phyloP scores from a whole-genome alignment of 208 protist species.

The Leishmania major region DNA sequence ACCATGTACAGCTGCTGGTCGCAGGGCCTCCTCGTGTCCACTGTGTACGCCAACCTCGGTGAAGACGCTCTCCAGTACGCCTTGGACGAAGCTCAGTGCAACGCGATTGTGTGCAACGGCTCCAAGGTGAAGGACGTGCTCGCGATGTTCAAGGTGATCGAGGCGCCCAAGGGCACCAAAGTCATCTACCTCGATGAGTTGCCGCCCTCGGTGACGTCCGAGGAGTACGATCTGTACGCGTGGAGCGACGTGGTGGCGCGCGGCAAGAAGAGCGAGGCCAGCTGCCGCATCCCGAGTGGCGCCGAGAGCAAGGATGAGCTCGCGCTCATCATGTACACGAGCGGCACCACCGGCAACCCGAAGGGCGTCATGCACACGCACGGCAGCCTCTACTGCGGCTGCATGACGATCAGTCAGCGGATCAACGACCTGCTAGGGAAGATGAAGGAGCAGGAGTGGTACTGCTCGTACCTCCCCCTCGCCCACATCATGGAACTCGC shows the following conservation, averaged over 20 bases:
- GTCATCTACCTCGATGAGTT: slow-evolving; percentile 73
- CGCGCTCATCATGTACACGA: slow-evolving; percentile 92
- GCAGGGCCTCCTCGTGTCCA: slow-evolving; percentile 63
- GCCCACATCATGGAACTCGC: slow-evolving; percentile 94
- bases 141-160: slow-evolving; percentile 39
- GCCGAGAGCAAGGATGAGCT: slow-evolving; percentile 47
- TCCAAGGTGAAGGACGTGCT: slow-evolving; percentile 58
- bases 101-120: slow-evolving; percentile 73
- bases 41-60: slow-evolving; percentile 88
- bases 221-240: slow-evolving; percentile 41
- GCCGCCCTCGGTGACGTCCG: slow-evolving; percentile 34
- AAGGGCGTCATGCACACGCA: slow-evolving; percentile 90
- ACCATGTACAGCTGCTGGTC: slow-evolving; percentile 71
- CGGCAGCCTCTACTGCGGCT: slow-evolving; percentile 62
- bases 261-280: slow-evolving; percentile 36
- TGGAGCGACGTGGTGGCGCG: slow-evolving; percentile 63
- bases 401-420: slow-evolving; percentile 50
- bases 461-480: slow-evolving; percentile 90
- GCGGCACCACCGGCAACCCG: slow-evolving; percentile 88
- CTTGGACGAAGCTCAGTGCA: slow-evolving; percentile 65
- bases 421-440: slow-evolving; percentile 54
- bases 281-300: slow-evolving; percentile 34
- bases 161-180: slow-evolving; percentile 24
- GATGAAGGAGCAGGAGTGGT: slow-evolving; percentile 60
- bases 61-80: slow-evolving; percentile 81